Evolutionary conservation across 768 basidiomycete genomes (phyloP).

Genomic region (Pleurotus platypus): DNA sequence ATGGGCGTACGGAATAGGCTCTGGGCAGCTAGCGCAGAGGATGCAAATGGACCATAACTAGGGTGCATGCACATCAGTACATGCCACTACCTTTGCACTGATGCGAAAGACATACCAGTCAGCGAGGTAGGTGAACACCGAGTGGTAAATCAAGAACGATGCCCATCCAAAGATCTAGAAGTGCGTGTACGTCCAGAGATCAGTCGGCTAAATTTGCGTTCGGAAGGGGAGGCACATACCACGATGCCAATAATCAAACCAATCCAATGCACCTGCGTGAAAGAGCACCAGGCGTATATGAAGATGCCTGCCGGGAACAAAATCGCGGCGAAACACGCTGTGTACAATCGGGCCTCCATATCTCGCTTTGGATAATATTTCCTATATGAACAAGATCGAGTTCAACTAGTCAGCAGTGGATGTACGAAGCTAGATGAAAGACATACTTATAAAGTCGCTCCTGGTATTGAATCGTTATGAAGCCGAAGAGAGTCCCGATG

Average conservation of each 20-base stretch:
- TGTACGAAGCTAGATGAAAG: background rate
- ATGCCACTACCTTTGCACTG: background rate
- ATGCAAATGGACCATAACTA: conserved; percentile 52
- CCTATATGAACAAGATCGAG: conserved; percentile 11
- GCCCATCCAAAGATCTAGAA: conserved; percentile 21
- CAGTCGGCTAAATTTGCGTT: too few relatives aligned
- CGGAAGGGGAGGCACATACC: conserved; percentile 15
- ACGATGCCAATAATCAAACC: conserved; percentile 45
- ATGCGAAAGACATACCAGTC: conserved; percentile 43
- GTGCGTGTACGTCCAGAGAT: too few relatives aligned
- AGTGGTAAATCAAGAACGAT: conserved; percentile 48
- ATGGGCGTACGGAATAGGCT: conserved; percentile 44
- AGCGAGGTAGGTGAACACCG: conserved; percentile 54
- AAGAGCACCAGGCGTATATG: conserved; percentile 66
- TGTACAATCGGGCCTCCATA: conserved; percentile 52
- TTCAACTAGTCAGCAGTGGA: too few relatives aligned
- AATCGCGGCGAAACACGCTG: conserved; percentile 44
- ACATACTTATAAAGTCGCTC: conserved; percentile 42
- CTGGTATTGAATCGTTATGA: conserved; percentile 39
- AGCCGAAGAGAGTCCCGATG: conserved; percentile 42
- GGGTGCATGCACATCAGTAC: background rate
- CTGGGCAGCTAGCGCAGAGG: conserved; percentile 61
- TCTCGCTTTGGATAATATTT: conserved; percentile 21
- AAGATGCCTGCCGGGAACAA: conserved; percentile 54
- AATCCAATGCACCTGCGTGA: conserved; percentile 51